These are phyloP conservation scores for Pythium apleroticum DNA, from an alignment of 352 stramenopile species.

Conservation along the genomic window DNA sequence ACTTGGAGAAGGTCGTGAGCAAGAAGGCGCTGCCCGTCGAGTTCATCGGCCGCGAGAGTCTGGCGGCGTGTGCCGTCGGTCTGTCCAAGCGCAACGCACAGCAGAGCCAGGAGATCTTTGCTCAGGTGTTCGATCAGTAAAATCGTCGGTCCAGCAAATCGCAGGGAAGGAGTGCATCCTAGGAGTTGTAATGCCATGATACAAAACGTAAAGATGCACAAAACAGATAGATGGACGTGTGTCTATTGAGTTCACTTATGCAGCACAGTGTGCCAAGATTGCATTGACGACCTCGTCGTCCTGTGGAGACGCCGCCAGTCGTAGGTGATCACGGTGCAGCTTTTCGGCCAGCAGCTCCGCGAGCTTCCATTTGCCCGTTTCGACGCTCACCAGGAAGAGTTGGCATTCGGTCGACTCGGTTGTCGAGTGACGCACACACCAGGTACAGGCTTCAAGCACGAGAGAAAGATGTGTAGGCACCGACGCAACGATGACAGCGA, in stretches of 20 bases:
- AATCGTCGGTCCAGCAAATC: not conserved
- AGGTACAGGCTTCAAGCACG: not conserved
- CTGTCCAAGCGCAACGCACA: constrained; percentile 69
- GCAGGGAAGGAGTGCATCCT: constrained; percentile 4
- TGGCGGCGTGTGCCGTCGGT: constrained; percentile 69
- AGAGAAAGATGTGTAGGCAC: constrained; percentile 12
- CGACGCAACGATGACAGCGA: not conserved
- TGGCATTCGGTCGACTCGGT: constrained; percentile 14
- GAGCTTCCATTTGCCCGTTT: constrained; percentile 28
- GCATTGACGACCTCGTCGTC: not conserved
- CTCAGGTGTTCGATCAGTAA: constrained; percentile 49
- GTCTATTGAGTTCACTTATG: constrained; percentile 7
- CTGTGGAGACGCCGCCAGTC: not conserved
- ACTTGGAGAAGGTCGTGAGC: constrained; percentile 70
- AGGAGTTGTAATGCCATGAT: not conserved
- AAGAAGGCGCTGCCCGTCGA: constrained; percentile 57
- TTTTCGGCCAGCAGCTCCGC: constrained; percentile 29
- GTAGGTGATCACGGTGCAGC: constrained; percentile 23
- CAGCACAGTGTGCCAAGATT: constrained; percentile 11
- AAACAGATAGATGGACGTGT: not conserved
- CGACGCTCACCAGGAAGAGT: constrained; percentile 31
- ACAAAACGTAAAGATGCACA: not conserved
- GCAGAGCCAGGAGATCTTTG: constrained; percentile 66
- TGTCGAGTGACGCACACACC: not conserved
- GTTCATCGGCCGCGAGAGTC: constrained; percentile 73